A percentile compares a stretch with the other conserved stretches of the same genome.
phyloP scores from a whole-genome alignment of 2,329 filamentous ascomycete genomes.

The Claviceps humidiphila region DNA sequence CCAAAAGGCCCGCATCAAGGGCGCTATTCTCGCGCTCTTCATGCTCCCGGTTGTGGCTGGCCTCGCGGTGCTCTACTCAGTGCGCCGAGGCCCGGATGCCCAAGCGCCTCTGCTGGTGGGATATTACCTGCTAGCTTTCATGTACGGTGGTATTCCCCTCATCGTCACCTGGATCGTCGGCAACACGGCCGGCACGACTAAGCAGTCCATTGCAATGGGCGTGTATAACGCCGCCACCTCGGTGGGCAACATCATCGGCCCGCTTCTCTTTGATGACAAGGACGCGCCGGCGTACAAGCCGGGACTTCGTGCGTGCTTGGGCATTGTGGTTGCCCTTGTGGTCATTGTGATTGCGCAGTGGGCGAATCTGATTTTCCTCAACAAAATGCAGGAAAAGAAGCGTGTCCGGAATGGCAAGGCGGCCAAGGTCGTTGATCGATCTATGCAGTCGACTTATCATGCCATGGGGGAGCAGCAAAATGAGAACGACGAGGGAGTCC shows the following conservation, averaged over 20 bases:
- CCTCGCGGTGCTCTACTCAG: slow-evolving; percentile 40
- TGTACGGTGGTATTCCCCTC: slow-evolving; percentile 53
- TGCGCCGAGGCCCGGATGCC: slow-evolving; percentile 27
- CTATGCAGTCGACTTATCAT: slow-evolving; percentile 42
- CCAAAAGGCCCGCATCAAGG: slow-evolving; percentile 43
- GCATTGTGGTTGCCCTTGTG: slow-evolving; percentile 39
- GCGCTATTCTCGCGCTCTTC: slow-evolving; percentile 36
- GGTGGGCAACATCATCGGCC: slow-evolving; percentile 54
- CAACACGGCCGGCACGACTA: slow-evolving; percentile 55
- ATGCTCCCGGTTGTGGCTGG: slow-evolving; percentile 49
- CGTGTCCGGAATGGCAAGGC: slow-evolving; percentile 47
- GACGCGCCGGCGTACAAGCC: slow-evolving; percentile 47
- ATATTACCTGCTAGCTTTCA: slow-evolving; percentile 53
- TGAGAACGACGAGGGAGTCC: slow-evolving; percentile 4
- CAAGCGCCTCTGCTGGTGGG: slow-evolving; percentile 35
- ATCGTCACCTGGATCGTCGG: slow-evolving; percentile 56
- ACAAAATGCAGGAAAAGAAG: slow-evolving; percentile 40
- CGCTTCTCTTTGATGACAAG: slow-evolving; percentile 43
- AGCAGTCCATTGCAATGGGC: slow-evolving; percentile 51
- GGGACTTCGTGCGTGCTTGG: slow-evolving; percentile 42
- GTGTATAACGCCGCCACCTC: slow-evolving; percentile 50
- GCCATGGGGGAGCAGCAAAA: slow-evolving; percentile 7
- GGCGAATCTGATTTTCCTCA: slow-evolving; percentile 39
- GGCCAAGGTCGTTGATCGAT: slow-evolving; percentile 43
- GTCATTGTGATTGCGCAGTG: slow-evolving; percentile 40